Percentiles rank a stretch among this genome's conserved stretches.
phyloP scores from a whole-genome alignment of 805 yeast genomes.

The Torulaspora microellipsoides region DNA sequence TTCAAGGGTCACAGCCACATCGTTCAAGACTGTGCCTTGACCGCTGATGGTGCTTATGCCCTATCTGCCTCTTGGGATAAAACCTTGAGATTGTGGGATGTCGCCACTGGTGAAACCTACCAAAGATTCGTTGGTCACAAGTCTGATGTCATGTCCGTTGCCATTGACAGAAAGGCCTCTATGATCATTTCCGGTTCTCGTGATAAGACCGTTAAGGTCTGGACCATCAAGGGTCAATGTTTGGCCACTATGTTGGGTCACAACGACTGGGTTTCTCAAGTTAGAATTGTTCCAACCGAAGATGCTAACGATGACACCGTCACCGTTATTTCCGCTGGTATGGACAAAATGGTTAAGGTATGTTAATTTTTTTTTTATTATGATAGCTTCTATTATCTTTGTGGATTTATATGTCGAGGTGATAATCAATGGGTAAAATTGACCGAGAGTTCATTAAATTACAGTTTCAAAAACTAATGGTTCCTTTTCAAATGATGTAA shows the following conservation, averaged over 20 bases:
- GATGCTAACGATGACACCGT: conserved; percentile 48
- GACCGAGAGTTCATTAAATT: too few species aligned
- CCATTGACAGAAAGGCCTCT: conserved; percentile 94
- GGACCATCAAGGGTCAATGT: conserved; percentile 99
- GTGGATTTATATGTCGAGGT: not conserved
- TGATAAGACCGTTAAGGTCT: conserved; percentile 97
- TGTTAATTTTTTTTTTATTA: conserved; percentile 41
- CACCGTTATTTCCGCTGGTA: conserved; percentile 92
- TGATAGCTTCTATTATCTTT: conserved; percentile 2
- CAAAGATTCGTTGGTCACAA: conserved; percentile 97
- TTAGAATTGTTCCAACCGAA: conserved; percentile 83
- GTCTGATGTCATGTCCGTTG: conserved; percentile 94
- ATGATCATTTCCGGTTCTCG: conserved; percentile 98
- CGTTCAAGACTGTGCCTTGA: conserved; percentile 94
- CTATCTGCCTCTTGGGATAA: conserved; percentile 99
- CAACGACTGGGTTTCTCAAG: conserved; percentile 98
- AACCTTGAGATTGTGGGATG: conserved; percentile 98
- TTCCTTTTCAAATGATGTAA: conserved; percentile 57
- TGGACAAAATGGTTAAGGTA: conserved; percentile 99
- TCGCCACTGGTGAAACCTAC: conserved; percentile 88
- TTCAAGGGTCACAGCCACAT: conserved; percentile 99
- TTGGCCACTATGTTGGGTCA: conserved; percentile 91
- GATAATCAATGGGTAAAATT: too few species aligned
- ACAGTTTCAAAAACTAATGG: too few species aligned
- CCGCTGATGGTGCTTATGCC: conserved; percentile 97